These are phyloP conservation scores for Croton laevigatus DNA, from an alignment of 441 rosid genomes.

Conservation along the genomic window DNA sequence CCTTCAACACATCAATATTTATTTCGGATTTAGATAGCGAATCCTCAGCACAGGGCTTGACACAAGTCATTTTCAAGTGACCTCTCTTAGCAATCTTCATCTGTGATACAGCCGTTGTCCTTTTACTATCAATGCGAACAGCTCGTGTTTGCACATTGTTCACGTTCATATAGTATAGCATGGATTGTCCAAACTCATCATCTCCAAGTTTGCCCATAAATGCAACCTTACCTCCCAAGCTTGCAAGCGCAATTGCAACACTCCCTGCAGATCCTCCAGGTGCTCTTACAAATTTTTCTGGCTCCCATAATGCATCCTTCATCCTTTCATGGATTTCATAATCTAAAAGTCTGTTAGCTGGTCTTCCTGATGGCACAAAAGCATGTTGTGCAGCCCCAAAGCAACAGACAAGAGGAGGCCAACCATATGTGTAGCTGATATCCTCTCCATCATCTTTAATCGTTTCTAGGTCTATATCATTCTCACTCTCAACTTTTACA, in stretches of 20 bases:
- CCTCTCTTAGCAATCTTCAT: slow-evolving; percentile 86
- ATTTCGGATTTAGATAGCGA: slow-evolving; percentile 73
- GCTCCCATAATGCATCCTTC: slow-evolving; percentile 65
- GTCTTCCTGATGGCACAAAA: slow-evolving; percentile 87
- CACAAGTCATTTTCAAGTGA: slow-evolving; percentile 57
- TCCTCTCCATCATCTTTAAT: slow-evolving; percentile 58
- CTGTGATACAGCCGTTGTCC: slow-evolving; percentile 57
- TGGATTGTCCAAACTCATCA: slow-evolving; percentile 75
- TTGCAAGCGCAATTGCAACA: slow-evolving; percentile 85
- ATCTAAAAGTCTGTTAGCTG: slow-evolving; percentile 76
- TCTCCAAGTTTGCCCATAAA: slow-evolving; percentile 96
- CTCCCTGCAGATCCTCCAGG: slow-evolving; percentile 89
- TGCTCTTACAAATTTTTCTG: slow-evolving; percentile 68
- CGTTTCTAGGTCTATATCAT: slow-evolving; percentile 58
- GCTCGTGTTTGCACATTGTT: slow-evolving; percentile 79
- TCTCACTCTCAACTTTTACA: slow-evolving; percentile 44
- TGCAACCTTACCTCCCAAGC: slow-evolving; percentile 85
- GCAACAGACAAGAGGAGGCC: slow-evolving; percentile 98
- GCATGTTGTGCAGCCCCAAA: slow-evolving; percentile 91
- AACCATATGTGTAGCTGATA: slow-evolving; percentile 65
- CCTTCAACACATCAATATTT: slow-evolving; percentile 80
- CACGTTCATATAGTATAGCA: slow-evolving; percentile 69
- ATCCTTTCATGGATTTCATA: slow-evolving; percentile 64
- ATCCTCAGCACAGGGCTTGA: slow-evolving; percentile 85
- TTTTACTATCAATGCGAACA: slow-evolving; percentile 58